These are phyloP conservation scores for Coprinellus aureogranulatus DNA, from an alignment of 768 basidiomycete genomes.

Conservation along the genomic window DNA sequence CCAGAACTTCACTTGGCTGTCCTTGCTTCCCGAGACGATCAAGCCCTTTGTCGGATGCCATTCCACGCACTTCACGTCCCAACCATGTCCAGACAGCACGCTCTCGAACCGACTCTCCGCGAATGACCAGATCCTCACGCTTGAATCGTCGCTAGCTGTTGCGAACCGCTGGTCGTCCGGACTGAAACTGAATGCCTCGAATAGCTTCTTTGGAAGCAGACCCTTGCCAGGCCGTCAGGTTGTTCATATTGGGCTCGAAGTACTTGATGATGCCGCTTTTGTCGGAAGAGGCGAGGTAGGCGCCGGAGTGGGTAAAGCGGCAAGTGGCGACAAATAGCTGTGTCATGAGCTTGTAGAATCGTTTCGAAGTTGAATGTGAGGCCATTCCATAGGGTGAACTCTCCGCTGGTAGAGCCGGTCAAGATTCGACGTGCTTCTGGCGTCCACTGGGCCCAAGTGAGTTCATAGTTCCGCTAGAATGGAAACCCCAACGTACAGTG, in stretches of 20 bases:
- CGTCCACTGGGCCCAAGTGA: conserved; percentile 85
- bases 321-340: conserved; percentile 86
- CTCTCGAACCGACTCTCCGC: conserved; percentile 88
- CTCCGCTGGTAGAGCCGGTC: conserved; percentile 94
- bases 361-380: conserved; percentile 99
- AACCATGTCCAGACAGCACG: conserved; percentile 90
- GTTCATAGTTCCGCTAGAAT: background rate
- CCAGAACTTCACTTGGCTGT: conserved; percentile 99
- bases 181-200: conserved; percentile 85
- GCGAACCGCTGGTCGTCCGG: conserved; percentile 91
- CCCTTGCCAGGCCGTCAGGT: conserved; percentile 89
- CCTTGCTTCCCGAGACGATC: conserved; percentile 92
- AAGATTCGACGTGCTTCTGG: conserved; percentile 91
- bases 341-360: conserved; percentile 97
- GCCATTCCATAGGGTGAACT: conserved; percentile 99
- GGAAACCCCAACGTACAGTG: conserved; percentile 57
- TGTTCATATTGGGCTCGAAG: conserved; percentile 99
- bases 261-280: conserved; percentile 96
- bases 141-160: conserved; percentile 93
- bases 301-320: conserved; percentile 90
- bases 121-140: conserved; percentile 93
- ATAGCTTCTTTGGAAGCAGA: conserved; percentile 79
- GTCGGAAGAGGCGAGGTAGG: conserved; percentile 90
- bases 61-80: conserved; percentile 98
- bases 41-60: conserved; percentile 99